Evolutionary conservation across 1,284 basidiomycete genomes (phyloP), one percentile per base, ranked within the genome.

Genomic region (Porogramme epimiltina): DNA sequence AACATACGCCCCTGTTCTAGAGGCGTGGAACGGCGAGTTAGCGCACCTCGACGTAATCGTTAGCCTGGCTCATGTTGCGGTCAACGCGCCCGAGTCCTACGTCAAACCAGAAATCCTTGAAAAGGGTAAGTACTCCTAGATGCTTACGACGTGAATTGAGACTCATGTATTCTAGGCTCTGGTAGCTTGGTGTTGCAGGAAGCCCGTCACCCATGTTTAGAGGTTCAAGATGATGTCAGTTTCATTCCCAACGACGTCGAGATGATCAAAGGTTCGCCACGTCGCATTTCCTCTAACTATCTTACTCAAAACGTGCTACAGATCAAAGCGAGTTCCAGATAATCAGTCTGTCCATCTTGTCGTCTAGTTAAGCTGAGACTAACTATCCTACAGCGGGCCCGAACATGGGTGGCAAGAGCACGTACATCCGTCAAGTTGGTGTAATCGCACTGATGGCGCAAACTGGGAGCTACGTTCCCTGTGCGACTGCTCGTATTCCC

Each of bases 371-470:
- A 37, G 9, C 9, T 16, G 34, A 37, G n/a, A 18, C 34, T 37
- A 4, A 13, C 19, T 13, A 42, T 13, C 34, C n/a, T 37, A 25
- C 49, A 91, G 88, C 94, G 23, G 95, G 95, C 5, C 95, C 95
- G 0, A 97, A 98, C 71, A 97, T 96, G 90, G 95, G 95, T 51
- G 95, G 95, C 56, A 97, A 96, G 72, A 93, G 89, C 51, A 95
- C 93, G 0, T 96, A 93, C 66, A 95, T 96, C 61, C 88, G 93
- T 39, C 89, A 92, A 71, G 86, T 92, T 31, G 96, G 95, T 5
- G 93, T 97, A 22, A 93, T 98, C 55, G 91, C 91, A 2, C 81
- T 99, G 10, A 93, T 99, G 90, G 94, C 95, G 0, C 96, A 98
- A 70, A 83, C 89, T 0, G 96, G 97, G 15, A 95, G 91, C 65